phyloP scores from a whole-genome alignment of 1,284 basidiomycete genomes.

The Trichosporon sp. region DNA sequence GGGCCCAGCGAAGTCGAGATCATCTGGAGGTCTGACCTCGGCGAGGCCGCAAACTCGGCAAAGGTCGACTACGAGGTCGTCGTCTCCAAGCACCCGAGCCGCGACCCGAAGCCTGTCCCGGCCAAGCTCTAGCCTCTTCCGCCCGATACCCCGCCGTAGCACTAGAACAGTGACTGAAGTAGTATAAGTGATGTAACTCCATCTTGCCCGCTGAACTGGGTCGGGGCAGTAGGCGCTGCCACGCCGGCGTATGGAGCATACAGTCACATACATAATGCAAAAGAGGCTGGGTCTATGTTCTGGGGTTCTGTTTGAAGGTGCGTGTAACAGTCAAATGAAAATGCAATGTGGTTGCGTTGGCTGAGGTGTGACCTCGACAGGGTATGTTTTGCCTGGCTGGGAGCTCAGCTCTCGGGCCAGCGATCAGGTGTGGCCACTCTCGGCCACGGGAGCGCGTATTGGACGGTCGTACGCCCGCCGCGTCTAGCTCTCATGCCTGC shows the following conservation, averaged over 20 bases:
- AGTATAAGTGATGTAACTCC: neutral
- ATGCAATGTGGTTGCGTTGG: neutral
- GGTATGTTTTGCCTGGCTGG: neutral
- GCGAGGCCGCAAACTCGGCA: neutral
- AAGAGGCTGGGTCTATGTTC: too few species aligned
- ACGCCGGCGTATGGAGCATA: too few species aligned
- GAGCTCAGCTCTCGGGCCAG: neutral
- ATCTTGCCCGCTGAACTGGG: too few species aligned
- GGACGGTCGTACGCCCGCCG: too few species aligned
- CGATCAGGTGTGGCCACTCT: too few species aligned
- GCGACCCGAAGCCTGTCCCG: neutral
- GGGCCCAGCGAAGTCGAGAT: conserved; percentile 10
- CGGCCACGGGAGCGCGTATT: too few species aligned
- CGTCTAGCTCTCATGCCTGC: neutral
- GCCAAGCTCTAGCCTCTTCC: neutral
- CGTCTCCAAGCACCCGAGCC: neutral
- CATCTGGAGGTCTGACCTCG: conserved; percentile 6
- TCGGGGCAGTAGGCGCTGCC: too few species aligned
- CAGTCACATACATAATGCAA: too few species aligned
- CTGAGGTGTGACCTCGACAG: neutral
- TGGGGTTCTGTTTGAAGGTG: neutral
- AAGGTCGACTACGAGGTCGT: conserved; percentile 6
- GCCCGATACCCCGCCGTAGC: too few species aligned
- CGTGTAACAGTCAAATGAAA: neutral
- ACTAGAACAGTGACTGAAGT: neutral